Conservation (phyloP, 2,329 filamentous ascomycete species). For the Neoarthrinium moseri region DNA sequence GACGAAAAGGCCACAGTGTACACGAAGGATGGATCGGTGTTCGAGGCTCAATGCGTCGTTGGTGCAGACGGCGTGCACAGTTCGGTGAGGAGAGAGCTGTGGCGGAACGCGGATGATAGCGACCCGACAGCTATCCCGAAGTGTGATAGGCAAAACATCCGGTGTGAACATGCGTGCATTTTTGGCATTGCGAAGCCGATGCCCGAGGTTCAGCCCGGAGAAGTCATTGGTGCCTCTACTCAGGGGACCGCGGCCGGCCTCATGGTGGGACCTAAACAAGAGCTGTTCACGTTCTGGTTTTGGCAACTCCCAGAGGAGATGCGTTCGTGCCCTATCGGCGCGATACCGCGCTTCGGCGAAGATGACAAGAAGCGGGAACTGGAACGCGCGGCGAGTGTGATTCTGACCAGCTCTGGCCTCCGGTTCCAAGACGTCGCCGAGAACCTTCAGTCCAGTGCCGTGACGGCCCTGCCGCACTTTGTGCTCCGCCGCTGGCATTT, state of each 20-base stretch:
- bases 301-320: slow-evolving; percentile 1
- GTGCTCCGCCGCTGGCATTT: slow-evolving; percentile 3
- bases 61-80: background rate
- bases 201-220: background rate
- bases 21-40: background rate
- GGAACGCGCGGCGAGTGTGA: background rate
- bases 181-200: slow-evolving; percentile 2
- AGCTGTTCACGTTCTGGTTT: slow-evolving; percentile 5
- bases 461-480: slow-evolving; percentile 7
- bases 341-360: slow-evolving; percentile 1
- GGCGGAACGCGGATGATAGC: background rate
- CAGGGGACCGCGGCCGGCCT: background rate
- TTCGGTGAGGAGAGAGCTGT: background rate
- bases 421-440: background rate
- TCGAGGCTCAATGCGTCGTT: background rate
- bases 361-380: slow-evolving; percentile 3
- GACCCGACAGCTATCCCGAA: background rate
- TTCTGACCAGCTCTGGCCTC: slow-evolving; percentile 1
- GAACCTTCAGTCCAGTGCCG: background rate
- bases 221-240: background rate
- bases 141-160: background rate
- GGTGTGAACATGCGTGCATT: slow-evolving; percentile 5
- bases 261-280: slow-evolving; percentile 3
- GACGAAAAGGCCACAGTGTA: background rate
- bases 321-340: background rate